Percentiles rank a stretch among this genome's conserved stretches.
Evolutionary conservation across 306 rosid genomes (phyloP).

Genomic region (Malus domestica): ASM211411v1 NC_041801.1:23221501-23222000

Average conservation of each 20-base stretch:
- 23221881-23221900: constrained; percentile 64
- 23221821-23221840: constrained; percentile 66
- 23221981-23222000: constrained; percentile 40
- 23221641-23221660: constrained; percentile 58
- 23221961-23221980: constrained; percentile 52
- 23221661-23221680: constrained; percentile 65
- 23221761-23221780: constrained; percentile 69
- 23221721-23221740: constrained; percentile 46
- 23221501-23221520: background rate
- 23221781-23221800: constrained; percentile 62
- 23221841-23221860: constrained; percentile 76
- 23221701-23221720: constrained; percentile 84
- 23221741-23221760: constrained; percentile 72
- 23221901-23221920: constrained; percentile 49
- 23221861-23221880: constrained; percentile 79
- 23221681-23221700: constrained; percentile 72
- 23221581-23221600: constrained; percentile 46
- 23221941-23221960: constrained; percentile 48
- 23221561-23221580: constrained; percentile 31
- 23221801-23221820: constrained; percentile 65
- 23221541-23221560: background rate
- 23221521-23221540: background rate
- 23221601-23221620: constrained; percentile 64
- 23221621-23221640: constrained; percentile 78
- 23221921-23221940: constrained; percentile 49